phyloP scores from a whole-genome alignment of 139 green algal species.

The Closterium sp. region DNA sequence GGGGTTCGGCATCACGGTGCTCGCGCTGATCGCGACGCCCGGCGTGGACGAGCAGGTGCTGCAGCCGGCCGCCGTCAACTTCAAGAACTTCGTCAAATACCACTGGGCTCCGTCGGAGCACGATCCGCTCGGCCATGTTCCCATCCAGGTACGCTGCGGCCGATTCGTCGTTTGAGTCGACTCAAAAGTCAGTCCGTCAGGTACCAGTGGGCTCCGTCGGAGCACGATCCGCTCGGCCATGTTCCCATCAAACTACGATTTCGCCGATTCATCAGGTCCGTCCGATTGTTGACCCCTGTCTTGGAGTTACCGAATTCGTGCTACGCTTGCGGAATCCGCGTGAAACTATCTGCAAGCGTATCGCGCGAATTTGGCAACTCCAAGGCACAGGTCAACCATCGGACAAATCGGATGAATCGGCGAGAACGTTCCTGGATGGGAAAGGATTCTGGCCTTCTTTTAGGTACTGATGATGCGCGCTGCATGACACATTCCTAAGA shows the following conservation, averaged over 20 bases:
- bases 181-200: conserved; percentile 64
- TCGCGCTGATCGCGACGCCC: conserved; percentile 32
- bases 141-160: conserved; percentile 10
- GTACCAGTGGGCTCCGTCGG: conserved; percentile 69
- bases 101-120: conserved; percentile 66
- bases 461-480: background rate
- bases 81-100: conserved; percentile 96
- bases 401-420: too few species aligned
- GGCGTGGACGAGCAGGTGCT: conserved; percentile 64
- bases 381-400: too few species aligned
- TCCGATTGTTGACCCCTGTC: background rate
- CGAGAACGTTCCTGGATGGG: too few species aligned
- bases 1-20: conserved; percentile 70
- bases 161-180: too few species aligned
- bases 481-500: background rate
- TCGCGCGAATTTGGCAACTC: too few species aligned
- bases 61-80: conserved; percentile 89
- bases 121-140: background rate
- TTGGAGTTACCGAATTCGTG: background rate
- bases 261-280: background rate
- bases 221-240: conserved; percentile 9
- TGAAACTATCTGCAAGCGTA: too few species aligned
- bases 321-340: too few species aligned
- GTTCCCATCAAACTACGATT: background rate
- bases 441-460: background rate